A percentile compares a stretch with the other conserved stretches of the same genome.
phyloP scores from a whole-genome alignment of 2,329 filamentous ascomycete species.

The Ilyonectria sp. region DNA sequence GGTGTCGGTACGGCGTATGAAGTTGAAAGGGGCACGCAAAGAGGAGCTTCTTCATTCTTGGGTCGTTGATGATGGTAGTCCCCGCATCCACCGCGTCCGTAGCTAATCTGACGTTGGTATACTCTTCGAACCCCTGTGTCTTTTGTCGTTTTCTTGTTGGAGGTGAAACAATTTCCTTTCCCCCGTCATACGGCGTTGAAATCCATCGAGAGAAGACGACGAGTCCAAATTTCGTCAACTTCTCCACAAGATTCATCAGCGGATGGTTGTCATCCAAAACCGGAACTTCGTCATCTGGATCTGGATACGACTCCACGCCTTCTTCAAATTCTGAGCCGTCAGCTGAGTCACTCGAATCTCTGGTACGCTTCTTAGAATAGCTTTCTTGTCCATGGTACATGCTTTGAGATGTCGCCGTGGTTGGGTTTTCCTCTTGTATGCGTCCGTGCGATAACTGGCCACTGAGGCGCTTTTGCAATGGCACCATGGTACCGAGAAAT shows the following conservation, averaged over 20 bases:
- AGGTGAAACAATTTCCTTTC: not conserved
- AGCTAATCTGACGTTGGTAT: not conserved
- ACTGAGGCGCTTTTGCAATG: not conserved
- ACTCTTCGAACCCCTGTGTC: not conserved
- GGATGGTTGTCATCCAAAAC: not conserved
- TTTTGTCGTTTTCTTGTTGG: slow-evolving; percentile 1
- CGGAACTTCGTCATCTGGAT: not conserved
- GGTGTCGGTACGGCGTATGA: not conserved
- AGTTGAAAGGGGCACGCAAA: slow-evolving; percentile 6
- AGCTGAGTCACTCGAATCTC: not conserved
- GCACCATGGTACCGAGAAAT: not conserved
- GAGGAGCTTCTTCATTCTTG: not conserved
- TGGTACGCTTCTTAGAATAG: not conserved
- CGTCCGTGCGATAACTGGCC: not conserved
- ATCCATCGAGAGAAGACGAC: not conserved
- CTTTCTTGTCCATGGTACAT: not conserved
- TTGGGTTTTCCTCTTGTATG: not conserved
- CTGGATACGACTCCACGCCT: not conserved
- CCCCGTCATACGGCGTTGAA: not conserved
- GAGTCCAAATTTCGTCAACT: not conserved
- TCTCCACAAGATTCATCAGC: not conserved
- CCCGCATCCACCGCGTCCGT: not conserved
- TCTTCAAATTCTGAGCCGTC: not conserved
- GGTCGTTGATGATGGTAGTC: not conserved
- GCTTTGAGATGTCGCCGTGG: no score